Conservation (phyloP, 345 rosid genomes). For the Cardiospermum halicacabum region DNA sequence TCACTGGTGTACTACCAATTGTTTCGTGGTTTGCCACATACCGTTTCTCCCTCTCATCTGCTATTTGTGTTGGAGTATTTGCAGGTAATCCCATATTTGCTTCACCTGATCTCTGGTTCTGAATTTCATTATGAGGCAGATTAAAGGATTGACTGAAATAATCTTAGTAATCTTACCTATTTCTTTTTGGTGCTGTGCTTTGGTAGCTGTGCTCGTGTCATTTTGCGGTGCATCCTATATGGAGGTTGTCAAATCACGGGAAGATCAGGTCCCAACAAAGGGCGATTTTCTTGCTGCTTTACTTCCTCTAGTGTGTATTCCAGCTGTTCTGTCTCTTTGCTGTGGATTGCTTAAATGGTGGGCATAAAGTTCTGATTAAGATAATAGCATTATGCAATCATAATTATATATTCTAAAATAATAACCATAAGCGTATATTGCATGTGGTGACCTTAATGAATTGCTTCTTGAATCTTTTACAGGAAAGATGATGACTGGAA, state of each 20-base stretch:
- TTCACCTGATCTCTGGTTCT: background rate
- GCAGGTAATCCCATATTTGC: constrained; percentile 46
- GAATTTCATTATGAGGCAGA: constrained; percentile 6
- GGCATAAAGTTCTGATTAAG: constrained; percentile 24
- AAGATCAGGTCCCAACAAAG: constrained; percentile 71
- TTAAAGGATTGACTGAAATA: constrained; percentile 13
- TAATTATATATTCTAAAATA: background rate
- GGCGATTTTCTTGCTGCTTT: constrained; percentile 96
- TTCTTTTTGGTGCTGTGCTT: constrained; percentile 26
- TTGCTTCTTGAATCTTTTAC: constrained; percentile 31
- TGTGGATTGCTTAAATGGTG: constrained; percentile 96
- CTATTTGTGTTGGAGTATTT: constrained; percentile 72
- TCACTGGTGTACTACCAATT: constrained; percentile 89
- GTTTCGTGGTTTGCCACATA: constrained; percentile 97
- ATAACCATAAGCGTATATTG: constrained; percentile 1
- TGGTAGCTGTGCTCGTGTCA: constrained; percentile 83
- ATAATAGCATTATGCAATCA: constrained; percentile 8
- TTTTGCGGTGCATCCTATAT: constrained; percentile 89
- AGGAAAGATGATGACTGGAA: constrained; percentile 99
- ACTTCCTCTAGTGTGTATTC: constrained; percentile 93
- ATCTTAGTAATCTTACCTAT: constrained; percentile 1
- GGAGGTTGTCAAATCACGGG: constrained; percentile 89
- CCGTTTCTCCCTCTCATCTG: constrained; percentile 88
- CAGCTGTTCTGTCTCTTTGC: constrained; percentile 81
- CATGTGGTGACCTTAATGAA: constrained; percentile 11